phyloP scores from a whole-genome alignment of 1,284 basidiomycete genomes.

The Phellinidium pouzarii region DNA sequence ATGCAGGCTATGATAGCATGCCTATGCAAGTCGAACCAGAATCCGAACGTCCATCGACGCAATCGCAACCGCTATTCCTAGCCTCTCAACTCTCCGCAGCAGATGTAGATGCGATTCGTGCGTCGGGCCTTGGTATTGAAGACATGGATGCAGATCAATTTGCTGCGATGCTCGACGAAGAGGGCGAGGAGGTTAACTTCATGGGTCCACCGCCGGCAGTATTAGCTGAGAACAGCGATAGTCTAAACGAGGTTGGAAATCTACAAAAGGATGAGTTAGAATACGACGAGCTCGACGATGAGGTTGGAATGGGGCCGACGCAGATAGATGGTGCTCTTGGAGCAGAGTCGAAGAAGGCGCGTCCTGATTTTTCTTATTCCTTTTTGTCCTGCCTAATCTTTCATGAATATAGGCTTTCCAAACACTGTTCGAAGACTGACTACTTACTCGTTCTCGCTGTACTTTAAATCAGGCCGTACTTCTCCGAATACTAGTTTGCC shows the following conservation, averaged over 20 bases:
- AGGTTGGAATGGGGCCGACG: conserved; percentile 10
- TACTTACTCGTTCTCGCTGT: too few species aligned
- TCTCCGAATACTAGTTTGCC: too few species aligned
- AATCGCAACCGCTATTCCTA: conserved; percentile 60
- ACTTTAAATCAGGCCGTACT: too few species aligned
- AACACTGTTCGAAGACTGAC: conserved; percentile 2
- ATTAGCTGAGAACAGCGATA: background rate
- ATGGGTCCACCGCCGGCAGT: background rate
- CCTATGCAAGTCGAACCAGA: conserved; percentile 10
- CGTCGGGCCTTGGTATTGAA: conserved; percentile 58
- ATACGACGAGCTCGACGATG: conserved; percentile 8
- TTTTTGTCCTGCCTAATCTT: background rate
- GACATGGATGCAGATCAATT: conserved; percentile 58
- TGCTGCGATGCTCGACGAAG: conserved; percentile 55
- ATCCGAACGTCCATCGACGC: conserved; percentile 19
- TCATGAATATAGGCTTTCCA: background rate
- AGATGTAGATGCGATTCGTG: conserved; percentile 42
- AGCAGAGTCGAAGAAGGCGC: background rate
- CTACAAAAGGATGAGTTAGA: conserved; percentile 4
- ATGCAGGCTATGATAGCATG: conserved; percentile 13
- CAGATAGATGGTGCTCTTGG: background rate
- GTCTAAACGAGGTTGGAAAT: background rate
- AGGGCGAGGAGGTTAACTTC: conserved; percentile 49
- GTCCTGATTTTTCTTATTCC: background rate
- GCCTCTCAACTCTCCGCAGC: conserved; percentile 51